phyloP scores from a whole-genome alignment of 176 grass and related monocot species.

The Raddia guianensis region DNA sequence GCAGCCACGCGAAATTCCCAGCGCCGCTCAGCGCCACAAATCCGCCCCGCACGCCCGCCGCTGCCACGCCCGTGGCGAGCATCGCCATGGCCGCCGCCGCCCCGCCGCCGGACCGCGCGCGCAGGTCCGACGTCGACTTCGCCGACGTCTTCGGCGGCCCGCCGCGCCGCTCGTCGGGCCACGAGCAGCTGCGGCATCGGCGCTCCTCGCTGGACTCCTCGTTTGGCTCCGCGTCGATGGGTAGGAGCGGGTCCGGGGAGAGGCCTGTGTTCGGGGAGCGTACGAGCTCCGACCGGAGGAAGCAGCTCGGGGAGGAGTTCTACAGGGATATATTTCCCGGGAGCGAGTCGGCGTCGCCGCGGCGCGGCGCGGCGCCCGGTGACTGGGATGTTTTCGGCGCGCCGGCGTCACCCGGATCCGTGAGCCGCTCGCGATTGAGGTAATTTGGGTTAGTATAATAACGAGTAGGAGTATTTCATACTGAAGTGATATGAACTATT shows the following conservation, averaged over 20 bases:
- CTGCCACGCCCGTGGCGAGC: not conserved
- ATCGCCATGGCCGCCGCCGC: constrained; percentile 16
- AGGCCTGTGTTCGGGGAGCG: constrained; percentile 78
- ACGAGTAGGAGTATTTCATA: constrained; percentile 26
- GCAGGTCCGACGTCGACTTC: constrained; percentile 63
- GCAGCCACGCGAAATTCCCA: constrained; percentile 46
- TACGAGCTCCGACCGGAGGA: constrained; percentile 57
- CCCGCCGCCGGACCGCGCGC: not conserved
- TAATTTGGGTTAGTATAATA: constrained; percentile 5
- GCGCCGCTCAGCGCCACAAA: constrained; percentile 48
- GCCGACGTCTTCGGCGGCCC: constrained; percentile 88
- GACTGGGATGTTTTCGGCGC: constrained; percentile 61
- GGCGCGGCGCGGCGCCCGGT: constrained; percentile 19
- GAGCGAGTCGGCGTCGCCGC: constrained; percentile 61
- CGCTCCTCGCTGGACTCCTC: constrained; percentile 56
- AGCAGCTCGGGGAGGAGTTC: constrained; percentile 73
- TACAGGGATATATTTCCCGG: constrained; percentile 84
- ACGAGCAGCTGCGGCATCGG: constrained; percentile 45
- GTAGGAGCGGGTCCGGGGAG: constrained; percentile 45
- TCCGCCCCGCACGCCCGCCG: constrained; percentile 17
- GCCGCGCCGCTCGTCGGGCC: constrained; percentile 63
- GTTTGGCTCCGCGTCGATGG: constrained; percentile 30
- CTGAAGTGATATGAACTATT: not conserved
- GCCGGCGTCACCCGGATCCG: constrained; percentile 55
- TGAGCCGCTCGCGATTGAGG: constrained; percentile 31